A percentile compares a stretch with the other conserved stretches of the same genome.
Evolutionary conservation across 306 rosid genomes (phyloP).

Genomic region (Cicer judaicum): DNA sequence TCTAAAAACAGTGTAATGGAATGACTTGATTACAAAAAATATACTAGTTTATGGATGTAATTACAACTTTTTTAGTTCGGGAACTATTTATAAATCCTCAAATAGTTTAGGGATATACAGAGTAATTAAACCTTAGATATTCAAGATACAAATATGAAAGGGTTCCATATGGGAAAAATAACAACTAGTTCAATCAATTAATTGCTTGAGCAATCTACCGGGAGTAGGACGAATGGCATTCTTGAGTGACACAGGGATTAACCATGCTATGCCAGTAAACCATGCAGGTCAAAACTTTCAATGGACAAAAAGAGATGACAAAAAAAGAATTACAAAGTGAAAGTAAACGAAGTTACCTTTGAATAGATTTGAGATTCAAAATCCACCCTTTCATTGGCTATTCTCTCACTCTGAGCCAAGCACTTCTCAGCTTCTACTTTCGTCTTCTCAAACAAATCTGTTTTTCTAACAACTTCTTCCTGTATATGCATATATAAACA

Average conservation of each 20-base stretch:
- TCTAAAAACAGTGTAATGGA: too few relatives aligned
- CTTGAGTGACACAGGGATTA: background rate
- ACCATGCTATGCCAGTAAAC: slow-evolving; percentile 30
- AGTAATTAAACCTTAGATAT: background rate
- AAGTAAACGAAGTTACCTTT: slow-evolving; percentile 59
- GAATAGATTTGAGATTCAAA: slow-evolving; percentile 74
- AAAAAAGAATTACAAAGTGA: slow-evolving; percentile 26
- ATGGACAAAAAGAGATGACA: slow-evolving; percentile 13
- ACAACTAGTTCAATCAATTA: slow-evolving; percentile 23
- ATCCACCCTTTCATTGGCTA: slow-evolving; percentile 71
- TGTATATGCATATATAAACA: slow-evolving; percentile 47
- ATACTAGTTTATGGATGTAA: too few relatives aligned
- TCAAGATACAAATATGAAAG: slow-evolving; percentile 4
- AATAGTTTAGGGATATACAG: too few relatives aligned
- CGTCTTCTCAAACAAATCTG: slow-evolving; percentile 71
- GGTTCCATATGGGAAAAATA: background rate
- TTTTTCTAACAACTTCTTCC: slow-evolving; percentile 86
- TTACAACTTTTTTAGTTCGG: too few relatives aligned
- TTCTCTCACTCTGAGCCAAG: slow-evolving; percentile 75
- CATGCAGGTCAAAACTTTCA: slow-evolving; percentile 25
- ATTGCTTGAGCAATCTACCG: slow-evolving; percentile 18
- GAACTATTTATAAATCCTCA: too few relatives aligned
- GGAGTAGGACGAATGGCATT: background rate
- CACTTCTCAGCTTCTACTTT: slow-evolving; percentile 85
- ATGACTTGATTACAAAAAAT: too few relatives aligned